Conservation (phyloP, 108 stramenopile species). For the Pseudonitzschia pungens region DNA sequence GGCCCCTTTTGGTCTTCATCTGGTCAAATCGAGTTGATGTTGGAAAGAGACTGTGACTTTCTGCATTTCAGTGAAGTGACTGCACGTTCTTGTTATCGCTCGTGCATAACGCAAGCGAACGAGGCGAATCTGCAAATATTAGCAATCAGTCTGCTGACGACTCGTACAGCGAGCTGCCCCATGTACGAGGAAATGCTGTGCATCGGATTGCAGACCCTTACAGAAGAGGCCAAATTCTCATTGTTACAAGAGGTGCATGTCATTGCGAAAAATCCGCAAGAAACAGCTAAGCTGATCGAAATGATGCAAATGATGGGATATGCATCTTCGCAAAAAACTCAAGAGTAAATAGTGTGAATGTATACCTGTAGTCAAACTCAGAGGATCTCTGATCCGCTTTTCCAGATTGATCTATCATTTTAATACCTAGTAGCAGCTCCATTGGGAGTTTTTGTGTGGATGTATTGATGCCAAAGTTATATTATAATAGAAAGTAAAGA, state of each 20-base stretch:
- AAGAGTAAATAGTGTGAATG: not conserved
- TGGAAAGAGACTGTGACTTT: conserved; percentile 20
- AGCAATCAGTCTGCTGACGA: not conserved
- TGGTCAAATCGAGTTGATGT: not conserved
- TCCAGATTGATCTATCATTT: too few species aligned
- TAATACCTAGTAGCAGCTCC: too few species aligned
- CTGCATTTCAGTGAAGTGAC: conserved; percentile 11
- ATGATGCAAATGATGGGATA: conserved; percentile 21
- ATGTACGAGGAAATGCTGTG: conserved; percentile 24
- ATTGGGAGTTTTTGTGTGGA: too few species aligned
- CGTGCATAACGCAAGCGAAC: conserved; percentile 8
- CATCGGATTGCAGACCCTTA: conserved; percentile 27
- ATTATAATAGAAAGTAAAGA: too few species aligned
- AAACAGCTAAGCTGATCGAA: conserved; percentile 30
- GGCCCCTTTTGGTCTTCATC: conserved; percentile 1
- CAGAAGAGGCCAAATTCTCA: conserved; percentile 34
- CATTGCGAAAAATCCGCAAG: conserved; percentile 14
- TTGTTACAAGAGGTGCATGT: conserved; percentile 18
- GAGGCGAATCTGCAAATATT: conserved; percentile 14
- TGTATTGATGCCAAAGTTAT: too few species aligned
- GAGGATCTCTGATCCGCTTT: too few species aligned
- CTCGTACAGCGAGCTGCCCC: conserved; percentile 9
- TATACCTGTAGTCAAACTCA: too few species aligned
- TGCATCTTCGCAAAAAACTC: not conserved
- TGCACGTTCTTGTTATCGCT: conserved; percentile 27